phyloP scores from a whole-genome alignment of 257 asterid genomes.

The Solanum chiquidenum region DNA sequence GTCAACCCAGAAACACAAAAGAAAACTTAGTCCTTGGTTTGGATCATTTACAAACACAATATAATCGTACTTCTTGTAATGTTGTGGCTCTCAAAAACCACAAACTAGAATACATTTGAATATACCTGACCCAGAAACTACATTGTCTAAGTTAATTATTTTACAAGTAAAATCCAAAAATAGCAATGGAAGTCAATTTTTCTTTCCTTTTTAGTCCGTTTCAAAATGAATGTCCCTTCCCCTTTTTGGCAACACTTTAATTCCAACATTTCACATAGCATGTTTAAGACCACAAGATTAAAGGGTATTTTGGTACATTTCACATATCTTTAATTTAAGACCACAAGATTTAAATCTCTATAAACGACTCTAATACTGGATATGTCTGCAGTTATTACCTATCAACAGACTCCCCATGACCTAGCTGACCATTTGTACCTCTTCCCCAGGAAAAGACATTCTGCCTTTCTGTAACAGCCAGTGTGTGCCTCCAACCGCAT shows the following conservation, averaged over 20 bases:
- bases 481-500: conserved; percentile 98
- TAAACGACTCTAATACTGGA: neutral
- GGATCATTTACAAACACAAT: neutral
- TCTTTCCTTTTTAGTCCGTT: neutral
- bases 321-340: neutral
- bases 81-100: neutral
- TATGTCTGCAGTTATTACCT: conserved; percentile 27
- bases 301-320: neutral
- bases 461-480: conserved; percentile 72
- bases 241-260: neutral
- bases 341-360: neutral
- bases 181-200: neutral
- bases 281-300: neutral
- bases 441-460: conserved; percentile 96
- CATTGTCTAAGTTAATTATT: neutral
- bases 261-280: neutral
- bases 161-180: neutral
- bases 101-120: neutral
- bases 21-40: neutral
- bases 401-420: conserved; percentile 82
- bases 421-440: conserved; percentile 98
- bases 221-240: neutral
- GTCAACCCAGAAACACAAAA: neutral
- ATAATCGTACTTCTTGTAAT: neutral
- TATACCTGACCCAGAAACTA: neutral